A percentile compares a stretch with the other conserved stretches of the same genome.
Conservation (phyloP, 129 eudicot genomes). For the Lonicera japonica region DNA sequence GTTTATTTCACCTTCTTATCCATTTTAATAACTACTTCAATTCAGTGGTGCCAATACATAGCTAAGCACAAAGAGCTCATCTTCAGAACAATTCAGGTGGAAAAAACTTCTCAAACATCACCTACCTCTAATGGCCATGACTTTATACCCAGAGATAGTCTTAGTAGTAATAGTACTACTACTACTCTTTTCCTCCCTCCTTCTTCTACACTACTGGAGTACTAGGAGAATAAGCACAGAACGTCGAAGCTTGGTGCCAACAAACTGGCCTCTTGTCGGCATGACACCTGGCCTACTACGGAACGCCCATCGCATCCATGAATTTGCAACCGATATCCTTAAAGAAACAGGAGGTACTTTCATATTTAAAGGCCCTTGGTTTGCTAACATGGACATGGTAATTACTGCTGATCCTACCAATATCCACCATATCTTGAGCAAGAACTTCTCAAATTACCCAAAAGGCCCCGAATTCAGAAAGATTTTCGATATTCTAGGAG, state of each 20-base stretch:
- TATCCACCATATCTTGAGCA: conserved; percentile 27
- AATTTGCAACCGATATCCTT: conserved; percentile 8
- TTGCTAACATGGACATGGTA: conserved; percentile 20
- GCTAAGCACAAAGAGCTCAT: too few species aligned
- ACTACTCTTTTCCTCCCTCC: too few species aligned
- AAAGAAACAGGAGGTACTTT: conserved; percentile 5
- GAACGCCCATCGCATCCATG: conserved; percentile 19
- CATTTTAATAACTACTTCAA: too few species aligned
- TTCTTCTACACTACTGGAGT: too few species aligned
- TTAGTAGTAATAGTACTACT: too few species aligned
- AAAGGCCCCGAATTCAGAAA: conserved; percentile 21
- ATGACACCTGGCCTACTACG: conserved; percentile 18
- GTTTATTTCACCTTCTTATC: too few species aligned
- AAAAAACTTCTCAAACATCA: too few species aligned
- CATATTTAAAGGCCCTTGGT: conserved; percentile 26
- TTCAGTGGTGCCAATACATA: too few species aligned
- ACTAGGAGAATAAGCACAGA: too few species aligned
- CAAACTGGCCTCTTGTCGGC: conserved; percentile 28
- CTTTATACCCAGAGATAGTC: too few species aligned
- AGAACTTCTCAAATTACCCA: conserved; percentile 28
- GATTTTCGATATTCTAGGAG: conserved; percentile 21
- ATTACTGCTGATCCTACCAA: conserved; percentile 36
- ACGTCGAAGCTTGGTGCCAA: not conserved
- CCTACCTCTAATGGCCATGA: too few species aligned
- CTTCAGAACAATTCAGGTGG: too few species aligned